Base-by-base conservation (phyloP, 75 land plant species). In the Picea sitchensis region DNA sequence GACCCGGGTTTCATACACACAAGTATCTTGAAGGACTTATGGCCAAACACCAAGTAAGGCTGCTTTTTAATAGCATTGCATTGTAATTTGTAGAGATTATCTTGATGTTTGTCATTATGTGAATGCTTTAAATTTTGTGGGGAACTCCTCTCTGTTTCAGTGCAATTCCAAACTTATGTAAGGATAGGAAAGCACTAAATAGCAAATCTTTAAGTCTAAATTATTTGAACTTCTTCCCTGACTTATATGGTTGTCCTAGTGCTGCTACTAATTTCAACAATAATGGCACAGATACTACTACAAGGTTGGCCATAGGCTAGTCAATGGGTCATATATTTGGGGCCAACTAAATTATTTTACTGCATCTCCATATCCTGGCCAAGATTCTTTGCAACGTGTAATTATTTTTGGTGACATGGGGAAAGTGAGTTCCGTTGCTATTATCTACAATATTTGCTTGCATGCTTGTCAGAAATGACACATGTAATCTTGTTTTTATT, bases 401-500 rank as follows among this genome's bases (percentile, higher is more conserved):
- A 81, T 95, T 31, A 83, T 97, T 54, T 95, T 95, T 85, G 99
- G 99, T 69, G 99, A 96, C 85, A 91, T 96, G 99, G 99, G 99
- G 32, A 96, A 94, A 93, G 99, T 96, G 71, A 3, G 56, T 51
- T 9, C 56, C 56, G 9, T 51, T 51, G 11, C 56, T 51, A 51
- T 51, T 51, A 51, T 51, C 56, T 51, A 12, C 56, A 9, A 51
- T 51, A 8, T 51, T 51, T 51, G 12, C 11, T 51, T 59, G 11
- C 13, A 36, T 18, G n/a, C 59, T 15, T 17, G 36, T 56, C 44
- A 30, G 36, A 77, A 65, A 51, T 30, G 15, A 44, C 18, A 51
- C 12, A 51, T 8, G 11, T 51, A 51, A 51, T 51, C 12, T 51
- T 51, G 56, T 51, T 51, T 51, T 51, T 51, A 51, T 51, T 8